phyloP scores from a whole-genome alignment of 306 rosid genomes.

The Amphicarpaea edgeworthii region DNA sequence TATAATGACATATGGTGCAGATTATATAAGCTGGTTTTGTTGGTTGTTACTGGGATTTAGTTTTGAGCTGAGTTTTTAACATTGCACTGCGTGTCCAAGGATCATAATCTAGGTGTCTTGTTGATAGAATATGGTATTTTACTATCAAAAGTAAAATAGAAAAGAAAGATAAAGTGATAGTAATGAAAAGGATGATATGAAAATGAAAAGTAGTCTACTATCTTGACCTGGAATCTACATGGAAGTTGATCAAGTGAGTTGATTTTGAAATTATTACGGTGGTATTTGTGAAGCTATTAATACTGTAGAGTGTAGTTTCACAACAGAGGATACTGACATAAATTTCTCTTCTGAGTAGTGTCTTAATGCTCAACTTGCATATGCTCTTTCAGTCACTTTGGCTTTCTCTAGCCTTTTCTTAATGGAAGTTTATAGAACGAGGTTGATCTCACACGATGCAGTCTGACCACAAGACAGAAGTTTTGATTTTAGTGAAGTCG shows the following conservation, averaged over 20 bases:
- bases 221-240: neutral
- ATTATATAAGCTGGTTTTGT: neutral
- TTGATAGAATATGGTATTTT: neutral
- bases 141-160: neutral
- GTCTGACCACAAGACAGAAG: neutral
- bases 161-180: neutral
- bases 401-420: too few relatives aligned
- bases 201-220: neutral
- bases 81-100: too few relatives aligned
- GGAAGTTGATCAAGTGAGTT: neutral
- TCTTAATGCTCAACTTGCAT: too few relatives aligned
- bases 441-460: neutral
- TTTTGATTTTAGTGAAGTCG: neutral
- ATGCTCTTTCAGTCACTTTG: too few relatives aligned
- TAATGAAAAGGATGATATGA: neutral
- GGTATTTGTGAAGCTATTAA: too few relatives aligned
- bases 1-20: conserved; percentile 1
- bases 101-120: neutral
- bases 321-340: too few relatives aligned
- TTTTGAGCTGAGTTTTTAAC: neutral
- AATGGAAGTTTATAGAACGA: neutral
- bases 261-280: too few relatives aligned
- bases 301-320: too few relatives aligned
- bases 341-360: too few relatives aligned
- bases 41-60: neutral